Evolutionary conservation across 2,329 filamentous ascomycete species (phyloP), one percentile per base, ranked within the genome.

Genomic region (Sporothrix curviconia): DNA sequence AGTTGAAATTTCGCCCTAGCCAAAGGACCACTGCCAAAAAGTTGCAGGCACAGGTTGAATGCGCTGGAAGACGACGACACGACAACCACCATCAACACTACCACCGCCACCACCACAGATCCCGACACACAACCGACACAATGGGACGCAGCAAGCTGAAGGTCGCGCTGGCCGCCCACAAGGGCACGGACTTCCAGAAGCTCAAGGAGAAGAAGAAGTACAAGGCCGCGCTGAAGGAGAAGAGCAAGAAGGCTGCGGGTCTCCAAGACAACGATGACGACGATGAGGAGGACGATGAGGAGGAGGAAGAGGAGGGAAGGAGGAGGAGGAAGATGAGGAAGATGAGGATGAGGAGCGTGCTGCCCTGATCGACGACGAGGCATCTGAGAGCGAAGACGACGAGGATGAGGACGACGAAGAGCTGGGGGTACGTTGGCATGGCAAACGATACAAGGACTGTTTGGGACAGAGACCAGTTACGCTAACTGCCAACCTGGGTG

Each of bases 161-260:
- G 68, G 69, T 78, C 67, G 80, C 80, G 9, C 70, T 84, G 15
- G 75, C 74, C 47, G 77, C 77, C 40, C 77, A 84, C 51, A 81
- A 83, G 67, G 76, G 78, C 44, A 68, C 71, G 14, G 79, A 83
- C 59, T 78, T 78, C 49, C 72, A 77, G 62, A 80, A 80, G 64
- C 63, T 77, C 42, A 80, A 78, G 64, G 72, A 78, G 58, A 71
- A 75, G 66, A 78, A 78, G 63, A 73, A 74, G 63, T 67, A 72
- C 63, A 79, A 78, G 68, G 66, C 74, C 14, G 73, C 74, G 63
- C 59, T 68, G 60, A 68, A 67, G 36, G 61, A 65, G 37, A 62
- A 67, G 55, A 51, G 65, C 30, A 64, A 66, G 59, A 65, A 63
- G 22, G 72, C 73, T 64, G 12, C 1, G 55, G 57, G 58, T 17